Evolutionary conservation across 2,329 filamentous ascomycete species (phyloP).

Genomic region (Colletotrichum gloeosporioides): DNA sequence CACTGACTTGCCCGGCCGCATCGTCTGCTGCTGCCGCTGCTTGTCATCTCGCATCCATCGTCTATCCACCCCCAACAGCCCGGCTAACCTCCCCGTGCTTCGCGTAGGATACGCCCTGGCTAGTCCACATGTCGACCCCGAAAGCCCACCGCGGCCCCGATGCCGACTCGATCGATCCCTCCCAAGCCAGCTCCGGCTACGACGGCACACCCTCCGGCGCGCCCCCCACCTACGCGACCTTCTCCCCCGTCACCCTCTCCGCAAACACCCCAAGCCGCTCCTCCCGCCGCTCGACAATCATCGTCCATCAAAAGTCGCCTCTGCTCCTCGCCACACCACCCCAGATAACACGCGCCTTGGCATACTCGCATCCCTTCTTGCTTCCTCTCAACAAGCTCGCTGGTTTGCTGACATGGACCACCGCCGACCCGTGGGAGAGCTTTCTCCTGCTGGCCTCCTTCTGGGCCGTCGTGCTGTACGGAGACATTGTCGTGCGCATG

Average conservation of each 20-base stretch:
- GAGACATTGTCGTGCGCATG: constrained; percentile 79
- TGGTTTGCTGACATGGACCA: constrained; percentile 92
- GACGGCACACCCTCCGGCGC: constrained; percentile 43
- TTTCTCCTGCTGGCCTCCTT: constrained; percentile 86
- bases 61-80: background rate
- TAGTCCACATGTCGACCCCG: constrained; percentile 57
- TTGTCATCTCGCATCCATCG: background rate
- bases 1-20: background rate
- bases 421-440: constrained; percentile 94
- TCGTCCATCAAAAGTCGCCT: constrained; percentile 96
- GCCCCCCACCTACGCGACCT: constrained; percentile 82
- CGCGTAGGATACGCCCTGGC: constrained; percentile 51
- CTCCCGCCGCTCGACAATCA: constrained; percentile 82
- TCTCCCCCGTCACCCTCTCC: constrained; percentile 83
- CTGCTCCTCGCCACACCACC: constrained; percentile 92
- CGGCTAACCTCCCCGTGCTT: constrained; percentile 24
- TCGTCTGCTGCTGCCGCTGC: background rate
- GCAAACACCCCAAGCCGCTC: constrained; percentile 65
- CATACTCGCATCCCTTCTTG: constrained; percentile 95
- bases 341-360: constrained; percentile 90
- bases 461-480: constrained; percentile 87
- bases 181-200: constrained; percentile 36
- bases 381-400: constrained; percentile 85
- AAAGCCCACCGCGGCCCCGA: constrained; percentile 41
- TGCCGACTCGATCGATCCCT: constrained; percentile 34